A percentile compares a stretch with the other conserved stretches of the same genome.
phyloP scores from a whole-genome alignment of 2,329 filamentous ascomycete species.

The Tolypocladium ophioglossoides region DNA sequence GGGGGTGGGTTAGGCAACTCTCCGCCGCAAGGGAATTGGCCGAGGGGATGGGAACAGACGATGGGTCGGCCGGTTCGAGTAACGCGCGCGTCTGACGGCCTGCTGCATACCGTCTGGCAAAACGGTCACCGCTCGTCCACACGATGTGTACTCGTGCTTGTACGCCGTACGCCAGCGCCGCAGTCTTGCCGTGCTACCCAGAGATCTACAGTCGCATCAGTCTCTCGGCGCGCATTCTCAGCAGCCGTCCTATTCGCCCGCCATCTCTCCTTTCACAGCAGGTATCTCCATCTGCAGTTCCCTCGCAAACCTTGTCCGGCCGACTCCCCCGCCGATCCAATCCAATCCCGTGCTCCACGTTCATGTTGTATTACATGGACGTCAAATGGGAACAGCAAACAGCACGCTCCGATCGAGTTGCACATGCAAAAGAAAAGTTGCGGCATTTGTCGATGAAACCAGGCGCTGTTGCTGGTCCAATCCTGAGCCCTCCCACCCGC shows the following conservation, averaged over 20 bases:
- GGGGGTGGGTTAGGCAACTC: background rate
- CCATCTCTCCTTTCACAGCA: background rate
- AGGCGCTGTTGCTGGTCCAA: background rate
- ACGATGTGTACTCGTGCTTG: too few species aligned
- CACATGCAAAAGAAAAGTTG: background rate
- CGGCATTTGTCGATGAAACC: background rate
- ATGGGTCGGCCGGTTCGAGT: background rate
- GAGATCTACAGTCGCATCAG: too few species aligned
- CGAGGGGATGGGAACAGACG: background rate
- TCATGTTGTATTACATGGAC: background rate
- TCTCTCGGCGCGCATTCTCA: too few species aligned
- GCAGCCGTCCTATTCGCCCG: too few species aligned
- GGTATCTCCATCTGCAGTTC: background rate
- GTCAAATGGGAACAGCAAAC: background rate
- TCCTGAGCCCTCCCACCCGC: background rate
- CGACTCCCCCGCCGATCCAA: background rate
- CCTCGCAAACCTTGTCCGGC: background rate
- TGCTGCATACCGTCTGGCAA: background rate
- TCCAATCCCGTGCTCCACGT: background rate
- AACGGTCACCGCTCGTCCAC: background rate
- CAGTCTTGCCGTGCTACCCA: too few species aligned
- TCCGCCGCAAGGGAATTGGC: too few species aligned
- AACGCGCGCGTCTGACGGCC: background rate
- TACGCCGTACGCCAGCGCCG: too few species aligned
- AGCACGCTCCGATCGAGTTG: background rate